Base-by-base conservation (phyloP, 1,284 basidiomycete species). In the Malassezia vespertilionis region DNA sequence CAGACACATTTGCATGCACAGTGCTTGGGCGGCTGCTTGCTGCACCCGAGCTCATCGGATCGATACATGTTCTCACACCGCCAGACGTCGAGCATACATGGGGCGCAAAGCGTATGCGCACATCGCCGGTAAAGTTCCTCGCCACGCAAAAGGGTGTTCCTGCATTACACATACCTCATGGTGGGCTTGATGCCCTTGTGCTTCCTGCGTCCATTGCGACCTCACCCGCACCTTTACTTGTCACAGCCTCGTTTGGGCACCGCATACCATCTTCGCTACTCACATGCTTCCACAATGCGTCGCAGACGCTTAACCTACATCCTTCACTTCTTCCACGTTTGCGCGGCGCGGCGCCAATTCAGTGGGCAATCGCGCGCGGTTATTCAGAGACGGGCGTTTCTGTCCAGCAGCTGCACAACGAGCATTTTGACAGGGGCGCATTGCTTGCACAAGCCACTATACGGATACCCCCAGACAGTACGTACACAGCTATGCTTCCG, bases 241-340 rank as follows among this genome's bases (percentile, higher is more conserved):
- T 96, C 4, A 91, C 88, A 0, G 88, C 87, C 8, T 93, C 89
- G 0, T 95, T 95, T 61, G 90, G 90, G 0, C 82, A 86, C 42
- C 84, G 95, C 52, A 77, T 95, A 18, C 80, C 87, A 0, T 69
- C 76, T 2, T 58, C 73, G 0, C 73, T 88, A 34, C 78, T 93
- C 3, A 63, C 75, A n/a, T 72, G 76, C 22, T 93, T 93, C 60
- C 73, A 72, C 0, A 37, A 54, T 7, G 75, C 76, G 0, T 71
- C 73, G 1, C 78, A 80, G 41, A 74, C 82, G n/a, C 74, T 97
- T 33, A 95, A 96, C 63, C 79, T 96, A 4, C 91, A 97, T 63
- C 89, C 90, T 0, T 91, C 87, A 15, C 73, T 89, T 0, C 76
- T 96, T 18, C 91, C 90, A 0, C 72, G 76, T n/a, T 87, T 87